A percentile compares a stretch with the other conserved stretches of the same genome.
These are phyloP conservation scores for Aspergillus cavernicola DNA, from an alignment of 495 filamentous ascomycete species.

Conservation along the genomic window DNA sequence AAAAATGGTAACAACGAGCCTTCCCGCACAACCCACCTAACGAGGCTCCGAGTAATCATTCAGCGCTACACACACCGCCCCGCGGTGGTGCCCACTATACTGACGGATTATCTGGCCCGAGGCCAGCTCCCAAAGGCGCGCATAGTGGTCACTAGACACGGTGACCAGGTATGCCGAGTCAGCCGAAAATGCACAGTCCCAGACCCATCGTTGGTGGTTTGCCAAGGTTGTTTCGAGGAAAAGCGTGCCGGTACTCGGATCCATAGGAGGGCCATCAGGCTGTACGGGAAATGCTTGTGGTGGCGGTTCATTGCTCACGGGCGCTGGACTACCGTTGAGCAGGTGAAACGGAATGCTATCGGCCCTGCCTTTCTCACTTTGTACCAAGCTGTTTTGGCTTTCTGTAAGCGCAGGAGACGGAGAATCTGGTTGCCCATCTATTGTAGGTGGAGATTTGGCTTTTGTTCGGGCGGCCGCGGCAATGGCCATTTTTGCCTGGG, in stretches of 20 bases:
- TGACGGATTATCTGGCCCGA: slow-evolving; percentile 87
- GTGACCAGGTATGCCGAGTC: slow-evolving; percentile 98
- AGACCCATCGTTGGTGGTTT: slow-evolving; percentile 98
- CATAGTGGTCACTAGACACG: slow-evolving; percentile 95
- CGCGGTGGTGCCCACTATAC: slow-evolving; percentile 96
- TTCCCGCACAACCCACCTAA: slow-evolving; percentile 11
- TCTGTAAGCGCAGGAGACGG: slow-evolving; percentile 18
- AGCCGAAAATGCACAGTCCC: slow-evolving; percentile 97
- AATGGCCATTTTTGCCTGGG: slow-evolving; percentile 42
- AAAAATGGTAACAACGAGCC: slow-evolving; percentile 6
- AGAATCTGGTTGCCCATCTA: slow-evolving; percentile 18
- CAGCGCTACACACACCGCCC: slow-evolving; percentile 91
- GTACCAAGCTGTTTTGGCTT: slow-evolving; percentile 12
- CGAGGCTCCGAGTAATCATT: slow-evolving; percentile 90
- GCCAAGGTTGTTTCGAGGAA: slow-evolving; percentile 85
- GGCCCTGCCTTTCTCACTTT: slow-evolving; percentile 11
- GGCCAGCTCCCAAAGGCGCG: slow-evolving; percentile 88
- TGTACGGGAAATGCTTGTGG: slow-evolving; percentile 38
- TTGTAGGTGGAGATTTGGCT: slow-evolving; percentile 13
- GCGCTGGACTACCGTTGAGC: slow-evolving; percentile 17
- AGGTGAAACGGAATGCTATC: slow-evolving; percentile 24
- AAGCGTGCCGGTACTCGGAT: slow-evolving; percentile 51
- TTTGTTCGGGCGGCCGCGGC: slow-evolving; percentile 25
- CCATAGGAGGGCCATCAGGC: slow-evolving; percentile 45
- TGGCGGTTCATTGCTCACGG: slow-evolving; percentile 23